Conservation (phyloP, 345 rosid genomes). For the Theobroma cacao region DNA sequence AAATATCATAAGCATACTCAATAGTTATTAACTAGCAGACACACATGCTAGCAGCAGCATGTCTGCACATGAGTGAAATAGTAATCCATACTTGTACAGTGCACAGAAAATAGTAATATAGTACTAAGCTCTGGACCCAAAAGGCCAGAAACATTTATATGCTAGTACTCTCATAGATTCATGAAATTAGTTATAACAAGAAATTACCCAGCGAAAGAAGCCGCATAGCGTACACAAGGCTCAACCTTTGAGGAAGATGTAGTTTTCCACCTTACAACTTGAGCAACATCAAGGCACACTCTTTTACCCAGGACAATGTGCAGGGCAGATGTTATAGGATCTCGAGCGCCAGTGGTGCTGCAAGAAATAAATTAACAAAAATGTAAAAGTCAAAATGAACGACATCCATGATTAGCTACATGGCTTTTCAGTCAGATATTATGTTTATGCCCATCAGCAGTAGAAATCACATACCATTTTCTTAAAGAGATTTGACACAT, state of each 20-base stretch:
- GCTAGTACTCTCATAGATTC: not conserved
- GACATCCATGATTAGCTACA: not conserved
- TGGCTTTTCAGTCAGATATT: not conserved
- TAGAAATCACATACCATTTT: not conserved
- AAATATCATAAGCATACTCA: not conserved
- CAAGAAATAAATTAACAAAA: constrained; percentile 21
- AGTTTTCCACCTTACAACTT: constrained; percentile 92
- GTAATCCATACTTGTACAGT: too few species aligned
- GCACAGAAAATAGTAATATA: not conserved
- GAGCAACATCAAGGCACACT: constrained; percentile 78
- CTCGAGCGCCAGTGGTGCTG: constrained; percentile 96
- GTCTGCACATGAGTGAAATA: too few species aligned
- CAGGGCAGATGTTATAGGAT: constrained; percentile 87
- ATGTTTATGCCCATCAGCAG: not conserved
- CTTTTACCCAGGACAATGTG: constrained; percentile 85
- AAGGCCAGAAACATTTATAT: not conserved
- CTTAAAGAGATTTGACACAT: not conserved
- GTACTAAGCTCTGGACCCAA: not conserved
- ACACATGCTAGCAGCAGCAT: not conserved
- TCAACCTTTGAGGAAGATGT: constrained; percentile 55
- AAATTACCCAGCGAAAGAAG: constrained; percentile 96
- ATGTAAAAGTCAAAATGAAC: not conserved
- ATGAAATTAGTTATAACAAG: constrained; percentile 20
- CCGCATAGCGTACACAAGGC: constrained; percentile 86
- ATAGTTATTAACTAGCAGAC: not conserved